These are phyloP conservation scores for Schwanniomyces polymorphus DNA, from an alignment of 805 yeast species.

Conservation along the genomic window DNA sequence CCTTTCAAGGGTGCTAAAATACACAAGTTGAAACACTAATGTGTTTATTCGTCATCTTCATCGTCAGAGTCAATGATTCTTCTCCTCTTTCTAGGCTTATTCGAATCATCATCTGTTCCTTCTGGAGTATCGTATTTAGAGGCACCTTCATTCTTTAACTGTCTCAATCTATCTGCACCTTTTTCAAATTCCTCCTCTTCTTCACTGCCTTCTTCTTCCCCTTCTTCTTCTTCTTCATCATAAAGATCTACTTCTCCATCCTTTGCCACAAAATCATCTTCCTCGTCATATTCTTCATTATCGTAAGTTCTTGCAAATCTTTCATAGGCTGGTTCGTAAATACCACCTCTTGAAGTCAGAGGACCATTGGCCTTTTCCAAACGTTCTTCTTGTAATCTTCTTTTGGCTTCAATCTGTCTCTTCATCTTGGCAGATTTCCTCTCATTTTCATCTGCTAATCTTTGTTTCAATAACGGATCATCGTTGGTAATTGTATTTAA, in stretches of 20 bases:
- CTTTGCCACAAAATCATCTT: slow-evolving; percentile 45
- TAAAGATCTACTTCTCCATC: slow-evolving; percentile 35
- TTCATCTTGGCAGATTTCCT: slow-evolving; percentile 57
- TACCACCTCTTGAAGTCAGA: slow-evolving; percentile 7
- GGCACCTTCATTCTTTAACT: slow-evolving; percentile 57
- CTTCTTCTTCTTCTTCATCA: slow-evolving; percentile 36
- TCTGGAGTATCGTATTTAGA: slow-evolving; percentile 40
- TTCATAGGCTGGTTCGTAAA: slow-evolving; percentile 35
- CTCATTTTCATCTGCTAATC: slow-evolving; percentile 64
- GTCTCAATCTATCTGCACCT: slow-evolving; percentile 60
- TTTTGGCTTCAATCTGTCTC: slow-evolving; percentile 63
- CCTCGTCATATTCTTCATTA: slow-evolving; percentile 36
- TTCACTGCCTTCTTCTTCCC: slow-evolving; percentile 45
- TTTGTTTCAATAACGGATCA: slow-evolving; percentile 72
- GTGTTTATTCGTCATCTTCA: slow-evolving; percentile 37
- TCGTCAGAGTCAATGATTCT: slow-evolving; percentile 52
- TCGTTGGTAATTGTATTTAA: slow-evolving; percentile 53
- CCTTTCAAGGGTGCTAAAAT: not conserved
- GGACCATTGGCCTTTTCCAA: slow-evolving; percentile 48
- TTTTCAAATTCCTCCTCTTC: slow-evolving; percentile 50
- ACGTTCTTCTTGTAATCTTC: slow-evolving; percentile 60
- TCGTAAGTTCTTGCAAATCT: slow-evolving; percentile 38
- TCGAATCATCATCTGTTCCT: slow-evolving; percentile 30
- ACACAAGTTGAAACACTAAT: not conserved
- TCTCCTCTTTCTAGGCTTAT: slow-evolving; percentile 41